Percentiles rank a stretch among this genome's conserved stretches.
Evolutionary conservation across 257 asterid species (phyloP).

Genomic region (Solanum pimpinellifolium): DNA sequence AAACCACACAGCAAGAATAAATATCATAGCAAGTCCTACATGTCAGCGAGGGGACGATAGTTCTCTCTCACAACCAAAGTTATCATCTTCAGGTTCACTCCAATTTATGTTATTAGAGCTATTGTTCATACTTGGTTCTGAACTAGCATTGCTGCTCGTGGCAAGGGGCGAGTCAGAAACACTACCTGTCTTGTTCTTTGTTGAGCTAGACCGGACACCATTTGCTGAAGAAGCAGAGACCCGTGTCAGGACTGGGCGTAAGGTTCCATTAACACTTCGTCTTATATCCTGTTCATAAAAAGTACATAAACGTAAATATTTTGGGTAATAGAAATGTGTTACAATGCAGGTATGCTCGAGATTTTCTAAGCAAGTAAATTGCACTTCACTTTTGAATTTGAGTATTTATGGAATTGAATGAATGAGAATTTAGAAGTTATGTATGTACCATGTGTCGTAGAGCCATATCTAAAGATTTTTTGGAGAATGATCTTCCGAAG

Average conservation of each 20-base stretch:
- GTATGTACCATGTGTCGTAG: constrained; percentile 74
- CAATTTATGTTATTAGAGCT: constrained; percentile 16
- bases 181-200: constrained; percentile 16
- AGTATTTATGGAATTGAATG: neutral
- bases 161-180: constrained; percentile 37
- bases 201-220: constrained; percentile 16
- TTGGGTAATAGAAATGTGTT: neutral
- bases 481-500: constrained; percentile 74
- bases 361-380: neutral
- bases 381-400: neutral
- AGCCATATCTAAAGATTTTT: constrained; percentile 84
- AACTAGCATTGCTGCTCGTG: constrained; percentile 36
- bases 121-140: constrained; percentile 23
- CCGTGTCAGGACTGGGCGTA: constrained; percentile 15
- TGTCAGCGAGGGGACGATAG: neutral
- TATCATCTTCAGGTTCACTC: constrained; percentile 6
- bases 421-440: neutral
- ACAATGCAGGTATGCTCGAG: neutral
- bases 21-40: neutral
- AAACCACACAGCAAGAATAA: neutral
- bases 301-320: neutral
- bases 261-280: constrained; percentile 29
- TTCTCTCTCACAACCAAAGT: constrained; percentile 1
- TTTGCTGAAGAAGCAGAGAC: constrained; percentile 14
- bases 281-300: constrained; percentile 47